Evolutionary conservation across 78 protist genomes (phyloP), one percentile per base, ranked within the genome.

Genomic region (Planoprotostelium fungivorum): DNA sequence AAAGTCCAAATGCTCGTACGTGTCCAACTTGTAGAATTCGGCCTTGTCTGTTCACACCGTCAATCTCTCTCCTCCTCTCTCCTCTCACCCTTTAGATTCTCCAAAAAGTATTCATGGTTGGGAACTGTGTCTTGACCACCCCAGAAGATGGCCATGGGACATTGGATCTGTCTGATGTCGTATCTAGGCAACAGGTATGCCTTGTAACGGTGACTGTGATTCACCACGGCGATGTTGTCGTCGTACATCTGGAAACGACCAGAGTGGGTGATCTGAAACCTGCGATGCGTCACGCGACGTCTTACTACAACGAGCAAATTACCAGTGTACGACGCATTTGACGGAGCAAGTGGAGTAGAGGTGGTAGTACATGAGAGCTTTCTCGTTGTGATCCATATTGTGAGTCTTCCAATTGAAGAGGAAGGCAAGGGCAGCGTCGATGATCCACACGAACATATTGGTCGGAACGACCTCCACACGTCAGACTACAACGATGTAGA

Each of bases 221-320:
- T 88, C 84, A 89, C 89, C 28, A 91, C 94, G 36, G 88, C 34
- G 0, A 92, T 89, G 38, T 83, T 85, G 37, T 93, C 96, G 86
- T 93, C 96, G 85, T 89, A 93, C 94, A 93, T 90, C 38, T 90
- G 94, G 89, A 93, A 93, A 34, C 92, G 88, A 83, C 89, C 90
- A 35, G 92, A 90, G 51, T 90, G 91, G 51, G 90, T 90, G 84
- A 93, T 93, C 86, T 93, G 96, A 63, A 90, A 31, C 84, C 89
- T 9, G 37, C 0, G 35, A 28, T 0, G 31, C 87, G 37, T 1
- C 16, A 36, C 38, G 28, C 37, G 37, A 1, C 87, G 16, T 0
- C 16, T 16, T 51, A 51, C 73, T 25, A 51, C 73, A 16, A 51
- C 16, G 73, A 25, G 16, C 5, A 51, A 51, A 5, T 51, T 16